phyloP scores from a whole-genome alignment of 768 basidiomycete genomes.

The Boletus speciosus region DNA sequence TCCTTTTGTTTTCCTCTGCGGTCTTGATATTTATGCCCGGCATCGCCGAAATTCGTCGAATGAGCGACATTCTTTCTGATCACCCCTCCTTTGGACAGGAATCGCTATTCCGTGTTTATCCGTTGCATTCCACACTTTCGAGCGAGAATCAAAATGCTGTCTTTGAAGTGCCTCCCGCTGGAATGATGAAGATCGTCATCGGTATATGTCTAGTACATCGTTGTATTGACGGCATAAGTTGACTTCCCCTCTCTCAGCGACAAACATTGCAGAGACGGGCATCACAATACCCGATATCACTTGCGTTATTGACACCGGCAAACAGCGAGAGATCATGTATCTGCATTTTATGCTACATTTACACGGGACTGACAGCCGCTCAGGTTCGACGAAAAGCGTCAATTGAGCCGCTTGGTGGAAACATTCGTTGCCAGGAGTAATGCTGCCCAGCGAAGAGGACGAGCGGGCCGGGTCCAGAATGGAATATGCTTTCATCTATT shows the following conservation, averaged over 20 bases:
- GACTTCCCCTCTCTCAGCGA: conserved; percentile 45
- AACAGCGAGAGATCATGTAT: conserved; percentile 90
- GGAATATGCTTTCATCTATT: conserved; percentile 96
- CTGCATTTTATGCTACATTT: conserved; percentile 1
- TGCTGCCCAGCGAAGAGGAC: conserved; percentile 82
- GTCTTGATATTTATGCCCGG: conserved; percentile 94
- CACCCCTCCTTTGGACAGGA: conserved; percentile 68
- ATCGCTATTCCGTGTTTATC: conserved; percentile 69
- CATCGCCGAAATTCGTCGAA: conserved; percentile 84
- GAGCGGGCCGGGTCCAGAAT: conserved; percentile 86
- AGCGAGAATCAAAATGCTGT: conserved; percentile 88
- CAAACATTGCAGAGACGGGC: conserved; percentile 95
- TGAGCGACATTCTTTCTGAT: conserved; percentile 77
- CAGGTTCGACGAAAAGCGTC: conserved; percentile 96
- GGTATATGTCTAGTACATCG: conserved; percentile 44
- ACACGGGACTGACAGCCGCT: conserved; percentile 1
- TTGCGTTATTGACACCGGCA: conserved; percentile 92
- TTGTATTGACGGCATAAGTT: background rate
- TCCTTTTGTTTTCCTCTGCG: conserved; percentile 65
- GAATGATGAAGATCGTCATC: conserved; percentile 90
- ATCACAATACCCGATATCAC: conserved; percentile 98
- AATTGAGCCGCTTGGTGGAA: conserved; percentile 87
- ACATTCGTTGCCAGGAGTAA: conserved; percentile 91
- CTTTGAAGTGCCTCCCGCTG: conserved; percentile 80
- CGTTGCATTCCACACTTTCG: conserved; percentile 89